Percentiles rank a stretch among this genome's conserved stretches.
These are phyloP conservation scores for Beauveria varroae DNA, from an alignment of 2,329 filamentous ascomycete genomes.

Conservation along the genomic window DNA sequence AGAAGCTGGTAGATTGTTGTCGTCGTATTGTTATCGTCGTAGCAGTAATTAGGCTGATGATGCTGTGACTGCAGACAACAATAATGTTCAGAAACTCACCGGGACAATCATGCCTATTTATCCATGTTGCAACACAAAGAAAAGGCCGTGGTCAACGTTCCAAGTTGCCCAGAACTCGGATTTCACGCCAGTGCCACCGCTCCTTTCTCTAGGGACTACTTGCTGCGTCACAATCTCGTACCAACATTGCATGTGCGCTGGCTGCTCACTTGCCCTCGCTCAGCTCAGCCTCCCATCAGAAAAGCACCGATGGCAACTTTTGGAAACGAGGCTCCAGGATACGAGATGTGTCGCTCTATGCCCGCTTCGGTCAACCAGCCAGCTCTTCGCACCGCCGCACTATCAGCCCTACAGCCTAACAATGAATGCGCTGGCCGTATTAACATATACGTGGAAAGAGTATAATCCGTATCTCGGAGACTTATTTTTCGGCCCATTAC, in stretches of 20 bases:
- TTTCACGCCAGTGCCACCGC: background rate
- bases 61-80: background rate
- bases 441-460: background rate
- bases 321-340: background rate
- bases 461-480: background rate
- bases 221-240: constrained; percentile 2
- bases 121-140: background rate
- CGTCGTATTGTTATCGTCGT: background rate
- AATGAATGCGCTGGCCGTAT: too few relatives aligned
- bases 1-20: background rate
- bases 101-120: background rate
- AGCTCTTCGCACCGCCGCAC: background rate
- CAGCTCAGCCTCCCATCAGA: background rate
- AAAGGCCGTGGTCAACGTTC: background rate
- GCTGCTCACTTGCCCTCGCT: background rate
- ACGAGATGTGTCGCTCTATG: background rate
- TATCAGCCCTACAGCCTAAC: background rate
- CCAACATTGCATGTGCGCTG: background rate
- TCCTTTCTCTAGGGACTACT: background rate
- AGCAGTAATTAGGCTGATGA: background rate
- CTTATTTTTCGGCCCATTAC: background rate
- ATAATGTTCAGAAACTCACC: background rate
- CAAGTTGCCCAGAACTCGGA: background rate
- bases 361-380: background rate
- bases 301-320: background rate